Percentiles rank a stretch among this genome's conserved stretches.
Evolutionary conservation across 2,329 filamentous ascomycete genomes (phyloP).

Genomic region (Eurotiales sp.): DNA sequence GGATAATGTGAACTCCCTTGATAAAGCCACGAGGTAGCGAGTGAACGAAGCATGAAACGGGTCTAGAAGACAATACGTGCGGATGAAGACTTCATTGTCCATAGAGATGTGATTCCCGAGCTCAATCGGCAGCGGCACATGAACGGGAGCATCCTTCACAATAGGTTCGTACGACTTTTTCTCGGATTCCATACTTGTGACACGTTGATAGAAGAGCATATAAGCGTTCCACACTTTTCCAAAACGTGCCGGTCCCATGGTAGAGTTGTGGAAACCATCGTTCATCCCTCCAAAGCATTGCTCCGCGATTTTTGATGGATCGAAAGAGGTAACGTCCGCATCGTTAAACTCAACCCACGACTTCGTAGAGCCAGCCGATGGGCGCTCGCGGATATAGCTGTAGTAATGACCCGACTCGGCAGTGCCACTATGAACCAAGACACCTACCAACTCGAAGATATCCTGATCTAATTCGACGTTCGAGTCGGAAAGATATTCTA

Average conservation of each 20-base stretch:
- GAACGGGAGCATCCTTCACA: slow-evolving; percentile 49
- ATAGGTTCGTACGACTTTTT: slow-evolving; percentile 45
- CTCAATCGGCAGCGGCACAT: slow-evolving; percentile 42
- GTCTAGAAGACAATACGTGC: slow-evolving; percentile 77
- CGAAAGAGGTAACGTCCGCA: slow-evolving; percentile 72
- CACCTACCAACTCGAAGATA: slow-evolving; percentile 87
- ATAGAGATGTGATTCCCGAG: slow-evolving; percentile 57
- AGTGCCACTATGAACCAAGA: slow-evolving; percentile 88
- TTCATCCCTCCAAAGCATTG: slow-evolving; percentile 77
- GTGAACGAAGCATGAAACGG: slow-evolving; percentile 66
- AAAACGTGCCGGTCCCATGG: slow-evolving; percentile 44
- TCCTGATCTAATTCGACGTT: slow-evolving; percentile 59
- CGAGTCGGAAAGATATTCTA: slow-evolving; percentile 72
- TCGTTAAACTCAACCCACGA: slow-evolving; percentile 95
- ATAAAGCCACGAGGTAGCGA: slow-evolving; percentile 56
- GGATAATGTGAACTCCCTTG: slow-evolving; percentile 48
- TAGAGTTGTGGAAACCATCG: slow-evolving; percentile 48
- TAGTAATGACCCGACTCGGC: slow-evolving; percentile 97
- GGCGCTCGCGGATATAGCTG: slow-evolving; percentile 83
- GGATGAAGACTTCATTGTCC: slow-evolving; percentile 70
- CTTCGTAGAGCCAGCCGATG: slow-evolving; percentile 45
- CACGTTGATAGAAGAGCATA: slow-evolving; percentile 94
- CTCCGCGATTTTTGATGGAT: slow-evolving; percentile 66
- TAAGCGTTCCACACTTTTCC: slow-evolving; percentile 83
- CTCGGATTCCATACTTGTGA: slow-evolving; percentile 58